Evolutionary conservation across 2,329 filamentous ascomycete genomes (phyloP), one percentile per base, ranked within the genome.

Genomic region (Metarhizium brunneum): DNA sequence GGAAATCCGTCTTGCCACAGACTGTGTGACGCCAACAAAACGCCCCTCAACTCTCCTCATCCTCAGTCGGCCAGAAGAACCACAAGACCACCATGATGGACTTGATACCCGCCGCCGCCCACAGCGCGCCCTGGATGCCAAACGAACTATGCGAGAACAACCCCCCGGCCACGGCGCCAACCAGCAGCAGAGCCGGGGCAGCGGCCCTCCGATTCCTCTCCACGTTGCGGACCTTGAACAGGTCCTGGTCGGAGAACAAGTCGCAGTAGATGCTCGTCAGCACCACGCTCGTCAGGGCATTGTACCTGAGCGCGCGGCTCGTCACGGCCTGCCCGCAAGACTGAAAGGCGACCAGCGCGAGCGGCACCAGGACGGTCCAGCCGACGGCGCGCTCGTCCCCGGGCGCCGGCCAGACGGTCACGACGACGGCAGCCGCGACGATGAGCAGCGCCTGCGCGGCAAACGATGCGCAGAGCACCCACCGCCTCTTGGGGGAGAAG

Each of bases 181-280:
- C 20, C 1, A 83, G 64, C 2, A 82, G 69, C 49, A 80, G 62
- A 2, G 76, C 52, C 2, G 79, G 79, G 1, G 80, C 80, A 0
- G 69, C 76, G 2, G 76, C 65, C 48, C 80, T 68, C 20, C 77
- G 72, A 59, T 82, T 81, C 36, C 79, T 66, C 65, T 81, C 78
- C 6, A 67, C 66, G 57, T 82, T 82, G 45, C 66, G 59, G 8
- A 65, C 50, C 1, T 68, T 66, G 40, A 82, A 77, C 3, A 82
- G 62, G 29, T 76, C 68, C 36, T 72, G 70, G 56, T 90, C 87
- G 1, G 84, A 87, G 62, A 90, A 90, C 20, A 92, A 65, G 66
- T 92, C 89, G 65, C 87, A 91, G 72, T 92, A 92, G 59, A 89
- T 84, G 66, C 86, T 90, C 1, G 89, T 92, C 57, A 94, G 70